These are phyloP conservation scores for Eremothecium cymbalariae DNA, from an alignment of 1,139 yeast species.

Conservation along the genomic window DNA sequence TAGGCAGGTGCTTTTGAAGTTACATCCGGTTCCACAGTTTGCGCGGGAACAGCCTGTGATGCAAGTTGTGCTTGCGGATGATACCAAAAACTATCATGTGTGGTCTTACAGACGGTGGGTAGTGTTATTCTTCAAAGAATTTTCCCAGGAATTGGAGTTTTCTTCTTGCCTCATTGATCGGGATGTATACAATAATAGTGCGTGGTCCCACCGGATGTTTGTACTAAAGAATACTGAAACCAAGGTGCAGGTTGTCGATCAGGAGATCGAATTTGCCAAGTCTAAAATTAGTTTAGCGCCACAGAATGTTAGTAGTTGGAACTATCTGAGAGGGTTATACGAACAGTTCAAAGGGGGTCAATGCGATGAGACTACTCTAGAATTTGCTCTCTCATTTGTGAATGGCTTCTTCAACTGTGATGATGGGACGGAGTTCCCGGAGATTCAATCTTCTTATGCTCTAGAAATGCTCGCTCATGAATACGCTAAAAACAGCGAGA, in stretches of 20 bases:
- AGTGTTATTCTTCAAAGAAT: constrained; percentile 46
- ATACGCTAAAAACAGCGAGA: constrained; percentile 31
- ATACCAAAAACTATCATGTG: constrained; percentile 87
- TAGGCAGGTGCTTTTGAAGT: constrained; percentile 51
- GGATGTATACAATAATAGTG: constrained; percentile 85
- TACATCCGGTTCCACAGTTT: constrained; percentile 35
- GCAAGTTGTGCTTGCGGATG: constrained; percentile 62
- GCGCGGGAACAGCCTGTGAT: constrained; percentile 56
- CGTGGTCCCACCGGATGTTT: constrained; percentile 84
- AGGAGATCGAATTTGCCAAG: constrained; percentile 16
- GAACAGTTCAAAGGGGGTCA: constrained; percentile 29
- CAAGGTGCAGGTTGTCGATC: constrained; percentile 18
- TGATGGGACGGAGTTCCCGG: constrained; percentile 21
- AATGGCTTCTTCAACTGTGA: constrained; percentile 21
- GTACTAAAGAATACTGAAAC: constrained; percentile 28
- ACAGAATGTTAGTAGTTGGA: constrained; percentile 85
- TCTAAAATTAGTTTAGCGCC: constrained; percentile 50
- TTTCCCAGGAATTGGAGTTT: constrained; percentile 45
- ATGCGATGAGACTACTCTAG: constrained; percentile 35
- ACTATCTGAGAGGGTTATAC: constrained; percentile 59
- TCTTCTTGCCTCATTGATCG: constrained; percentile 41
- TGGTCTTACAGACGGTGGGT: constrained; percentile 92
- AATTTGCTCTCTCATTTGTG: constrained; percentile 40
- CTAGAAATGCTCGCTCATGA: constrained; percentile 55
- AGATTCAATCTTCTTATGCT: constrained; percentile 50